Evolutionary conservation across 1,284 basidiomycete species (phyloP).

Genomic region (Trametes polyzona): DNA sequence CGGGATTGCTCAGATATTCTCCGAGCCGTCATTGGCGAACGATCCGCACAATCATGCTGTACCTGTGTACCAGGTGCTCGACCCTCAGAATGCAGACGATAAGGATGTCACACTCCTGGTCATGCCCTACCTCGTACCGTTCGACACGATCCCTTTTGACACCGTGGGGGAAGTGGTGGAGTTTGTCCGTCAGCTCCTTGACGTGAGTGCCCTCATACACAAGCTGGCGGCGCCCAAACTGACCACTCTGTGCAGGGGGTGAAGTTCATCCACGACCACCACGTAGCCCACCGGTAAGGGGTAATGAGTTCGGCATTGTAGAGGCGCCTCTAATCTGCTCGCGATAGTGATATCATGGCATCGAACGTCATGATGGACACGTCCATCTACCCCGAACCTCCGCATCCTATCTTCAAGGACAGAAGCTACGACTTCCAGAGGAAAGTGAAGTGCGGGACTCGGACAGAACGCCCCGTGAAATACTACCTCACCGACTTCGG

Average conservation of each 20-base stretch:
- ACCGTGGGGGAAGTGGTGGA: conserved; percentile 34
- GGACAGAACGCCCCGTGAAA: conserved; percentile 32
- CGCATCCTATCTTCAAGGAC: conserved; percentile 26
- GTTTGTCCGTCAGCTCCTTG: conserved; percentile 34
- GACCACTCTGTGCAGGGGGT: conserved; percentile 21
- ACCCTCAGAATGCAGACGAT: conserved; percentile 20
- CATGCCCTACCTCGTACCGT: conserved; percentile 30
- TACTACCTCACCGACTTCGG: conserved; percentile 43
- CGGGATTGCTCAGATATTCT: conserved; percentile 24
- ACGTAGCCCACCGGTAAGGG: conserved; percentile 31
- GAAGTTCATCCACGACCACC: conserved; percentile 28
- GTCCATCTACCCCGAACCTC: conserved; percentile 30
- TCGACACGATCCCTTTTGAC: conserved; percentile 27
- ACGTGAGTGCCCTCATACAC: conserved; percentile 23
- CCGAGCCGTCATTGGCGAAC: conserved; percentile 12
- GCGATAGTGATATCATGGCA: conserved; percentile 40
- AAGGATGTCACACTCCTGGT: conserved; percentile 28
- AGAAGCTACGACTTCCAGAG: conserved; percentile 25
- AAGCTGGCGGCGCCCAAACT: neutral
- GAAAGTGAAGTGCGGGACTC: conserved; percentile 28
- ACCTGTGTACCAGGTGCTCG: conserved; percentile 31
- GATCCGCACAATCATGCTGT: conserved; percentile 34
- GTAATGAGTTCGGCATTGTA: neutral
- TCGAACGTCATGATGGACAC: conserved; percentile 44
- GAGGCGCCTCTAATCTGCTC: neutral